Conservation (phyloP, 257 asterid species). For the Ocimum tenuiflorum region DNA sequence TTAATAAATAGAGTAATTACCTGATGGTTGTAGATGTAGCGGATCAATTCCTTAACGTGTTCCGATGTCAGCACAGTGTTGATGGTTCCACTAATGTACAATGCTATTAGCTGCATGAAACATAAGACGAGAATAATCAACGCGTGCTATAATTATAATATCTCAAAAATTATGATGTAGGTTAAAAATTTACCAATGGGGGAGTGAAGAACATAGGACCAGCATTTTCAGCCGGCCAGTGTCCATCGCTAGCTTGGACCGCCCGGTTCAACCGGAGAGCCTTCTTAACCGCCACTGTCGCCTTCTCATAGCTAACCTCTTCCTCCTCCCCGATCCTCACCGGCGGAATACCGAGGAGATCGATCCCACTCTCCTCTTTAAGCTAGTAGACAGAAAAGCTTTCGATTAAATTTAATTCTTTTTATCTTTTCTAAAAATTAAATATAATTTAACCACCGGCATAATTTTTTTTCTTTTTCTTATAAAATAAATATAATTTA, state of each 20-base stretch:
- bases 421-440: too few species aligned
- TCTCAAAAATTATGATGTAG: neutral
- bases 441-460: too few species aligned
- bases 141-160: too few species aligned
- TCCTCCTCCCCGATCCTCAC: slow-evolving; percentile 44
- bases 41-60: slow-evolving; percentile 55
- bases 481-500: too few species aligned
- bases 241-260: slow-evolving; percentile 68
- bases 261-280: slow-evolving; percentile 51
- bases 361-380: slow-evolving; percentile 44
- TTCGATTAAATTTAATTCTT: neutral
- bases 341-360: slow-evolving; percentile 38
- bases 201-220: slow-evolving; percentile 63
- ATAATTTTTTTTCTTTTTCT: too few species aligned
- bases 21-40: slow-evolving; percentile 74
- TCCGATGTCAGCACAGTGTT: slow-evolving; percentile 41
- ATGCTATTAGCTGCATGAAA: slow-evolving; percentile 38
- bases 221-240: slow-evolving; percentile 75
- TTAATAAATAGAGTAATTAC: too few species aligned
- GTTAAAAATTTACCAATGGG: slow-evolving; percentile 18
- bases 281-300: slow-evolving; percentile 47
- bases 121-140: too few species aligned
- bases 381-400: slow-evolving; percentile 21
- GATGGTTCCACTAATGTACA: slow-evolving; percentile 66
- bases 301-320: slow-evolving; percentile 39